Conservation (phyloP, 352 stramenopile species). For the Phytophthora lateralis region DNA sequence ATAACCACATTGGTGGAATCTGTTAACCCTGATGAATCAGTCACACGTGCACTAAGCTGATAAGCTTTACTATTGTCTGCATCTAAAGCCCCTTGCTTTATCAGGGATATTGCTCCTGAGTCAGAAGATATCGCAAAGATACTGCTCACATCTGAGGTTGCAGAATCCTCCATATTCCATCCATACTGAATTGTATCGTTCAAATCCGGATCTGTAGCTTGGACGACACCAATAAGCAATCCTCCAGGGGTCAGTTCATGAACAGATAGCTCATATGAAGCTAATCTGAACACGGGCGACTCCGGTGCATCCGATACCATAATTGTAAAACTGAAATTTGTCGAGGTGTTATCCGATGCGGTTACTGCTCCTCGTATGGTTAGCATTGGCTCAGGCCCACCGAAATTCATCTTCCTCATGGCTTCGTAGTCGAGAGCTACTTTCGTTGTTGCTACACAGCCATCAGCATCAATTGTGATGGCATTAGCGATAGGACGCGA, state of each 20-base stretch:
- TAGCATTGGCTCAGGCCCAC: constrained; percentile 15
- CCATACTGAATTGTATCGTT: constrained; percentile 41
- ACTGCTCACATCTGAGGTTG: constrained; percentile 2
- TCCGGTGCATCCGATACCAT: constrained; percentile 20
- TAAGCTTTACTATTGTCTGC: constrained; percentile 9
- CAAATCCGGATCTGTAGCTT: constrained; percentile 44
- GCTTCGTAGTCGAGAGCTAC: constrained; percentile 28
- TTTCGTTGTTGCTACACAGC: constrained; percentile 17
- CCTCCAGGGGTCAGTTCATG: constrained; percentile 45
- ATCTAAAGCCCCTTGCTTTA: constrained; percentile 18
- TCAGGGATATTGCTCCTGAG: constrained; percentile 21
- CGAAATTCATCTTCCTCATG: constrained; percentile 9
- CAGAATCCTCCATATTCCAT: constrained; percentile 10
- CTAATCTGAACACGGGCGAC: constrained; percentile 15
- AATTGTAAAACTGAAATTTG: constrained; percentile 24
- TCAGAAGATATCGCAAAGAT: constrained; percentile 23
- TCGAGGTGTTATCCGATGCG: constrained; percentile 8
- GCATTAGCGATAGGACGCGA: constrained; percentile 32
- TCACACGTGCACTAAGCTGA: constrained; percentile 13
- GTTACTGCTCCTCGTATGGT: constrained; percentile 18
- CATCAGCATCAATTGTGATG: constrained; percentile 16
- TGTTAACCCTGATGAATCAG: constrained; percentile 31
- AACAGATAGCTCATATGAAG: constrained; percentile 32
- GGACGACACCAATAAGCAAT: constrained; percentile 44
- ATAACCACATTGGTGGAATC: constrained; percentile 26